Evolutionary conservation across 1,284 basidiomycete genomes (phyloP).

Genomic region (Athelia sp.): DNA sequence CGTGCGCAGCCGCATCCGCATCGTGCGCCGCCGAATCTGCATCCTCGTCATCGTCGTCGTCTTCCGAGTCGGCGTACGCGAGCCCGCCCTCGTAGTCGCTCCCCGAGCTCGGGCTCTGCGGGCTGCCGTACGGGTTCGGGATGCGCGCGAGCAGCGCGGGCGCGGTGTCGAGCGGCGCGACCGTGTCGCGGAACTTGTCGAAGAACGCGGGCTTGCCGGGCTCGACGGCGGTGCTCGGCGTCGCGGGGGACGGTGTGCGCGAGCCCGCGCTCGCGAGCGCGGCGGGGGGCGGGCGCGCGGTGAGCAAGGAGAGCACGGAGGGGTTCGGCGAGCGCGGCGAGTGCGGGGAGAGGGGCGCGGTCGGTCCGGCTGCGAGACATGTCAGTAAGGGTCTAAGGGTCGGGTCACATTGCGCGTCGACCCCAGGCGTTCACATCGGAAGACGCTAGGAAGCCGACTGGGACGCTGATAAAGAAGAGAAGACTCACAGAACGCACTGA

Average conservation of each 20-base stretch:
- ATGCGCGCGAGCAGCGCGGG: slow-evolving; percentile 2
- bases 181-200: slow-evolving; percentile 39
- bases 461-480: no score
- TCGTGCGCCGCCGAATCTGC: no score
- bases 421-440: not conserved
- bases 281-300: not conserved
- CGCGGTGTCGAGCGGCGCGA: slow-evolving; percentile 17
- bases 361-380: slow-evolving; percentile 22
- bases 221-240: not conserved
- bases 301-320: not conserved
- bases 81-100: slow-evolving; percentile 14
- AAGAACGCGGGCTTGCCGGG: slow-evolving; percentile 26
- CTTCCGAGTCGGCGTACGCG: not conserved
- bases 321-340: slow-evolving; percentile 36
- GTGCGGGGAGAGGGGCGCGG: slow-evolving; percentile 43
- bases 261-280: not conserved
- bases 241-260: not conserved
- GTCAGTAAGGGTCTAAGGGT: slow-evolving; percentile 4
- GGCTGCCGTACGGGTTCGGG: slow-evolving; percentile 11
- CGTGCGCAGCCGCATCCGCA: no score
- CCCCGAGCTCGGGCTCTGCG: not conserved
- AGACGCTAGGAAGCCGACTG: slow-evolving; percentile 3
- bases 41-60: no score
- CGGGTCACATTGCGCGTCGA: no score
- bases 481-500: slow-evolving; percentile 16